Base-by-base conservation (phyloP, 2,329 filamentous ascomycete species). In the Graphilbum fragrans region DNA sequence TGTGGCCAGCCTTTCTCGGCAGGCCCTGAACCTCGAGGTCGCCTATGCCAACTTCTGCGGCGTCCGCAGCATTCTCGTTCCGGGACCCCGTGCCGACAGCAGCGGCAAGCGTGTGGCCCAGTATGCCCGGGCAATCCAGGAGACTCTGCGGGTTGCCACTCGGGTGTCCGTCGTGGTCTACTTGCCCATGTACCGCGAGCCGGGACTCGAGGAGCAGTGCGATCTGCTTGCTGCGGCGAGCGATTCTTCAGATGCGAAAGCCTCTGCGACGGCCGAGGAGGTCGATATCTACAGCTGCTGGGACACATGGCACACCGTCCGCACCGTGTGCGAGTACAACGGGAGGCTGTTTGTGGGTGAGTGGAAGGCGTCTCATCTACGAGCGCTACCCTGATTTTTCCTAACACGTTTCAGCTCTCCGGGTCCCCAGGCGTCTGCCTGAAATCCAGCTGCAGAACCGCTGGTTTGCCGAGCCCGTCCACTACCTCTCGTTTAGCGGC, bases 41-140 rank as follows among this genome's bases (percentile, higher is more conserved):
- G 84, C 86, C 38, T 98, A 95, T 62, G 92, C 93, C 48, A 88
- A 86, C 47, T 98, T 96, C 62, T 95, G 87, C 55, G 93, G 93
- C 29, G 74, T 92, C 37, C 78, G 80, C 42, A 93, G 83, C 59
- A 70, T 96, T 44, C 67, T 96, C 39, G 69, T 98, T 23, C 79
- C 82, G 2, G 87, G 87, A 0, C 92, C 92, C 3, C 73, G 74
- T 48, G 69, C 67, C 42, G 57, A 66, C 45, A 59, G 63, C 14
- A 66, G 63, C 37, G 62, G 66, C 50, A 63, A 66, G 55, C 69
- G 70, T n/a, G 56, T 73, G 69, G 54, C 80, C 0, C 85, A 87
- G 53, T 98, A 87, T 66, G 84, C 85, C 27, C 80, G 88, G 41
- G 83, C 86, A 2, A 73, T 98, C 23, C 77, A 84, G 49, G 86